phyloP scores from a whole-genome alignment of 2,329 filamentous ascomycete species.

The Colletotrichum destructivum region DNA sequence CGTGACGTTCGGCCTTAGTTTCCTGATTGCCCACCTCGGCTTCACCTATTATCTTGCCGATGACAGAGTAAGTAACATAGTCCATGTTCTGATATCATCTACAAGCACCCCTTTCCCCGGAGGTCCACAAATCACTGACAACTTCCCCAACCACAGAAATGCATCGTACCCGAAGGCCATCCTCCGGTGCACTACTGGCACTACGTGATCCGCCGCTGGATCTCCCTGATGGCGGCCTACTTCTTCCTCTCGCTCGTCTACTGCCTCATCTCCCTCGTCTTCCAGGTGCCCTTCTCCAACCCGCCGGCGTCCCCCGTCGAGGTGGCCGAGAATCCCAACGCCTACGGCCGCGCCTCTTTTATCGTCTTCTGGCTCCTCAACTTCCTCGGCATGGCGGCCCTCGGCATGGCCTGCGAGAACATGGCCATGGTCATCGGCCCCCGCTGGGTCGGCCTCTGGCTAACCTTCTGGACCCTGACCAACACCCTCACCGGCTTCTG shows the following conservation, averaged over 20 bases:
- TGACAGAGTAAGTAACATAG: slow-evolving; percentile 6
- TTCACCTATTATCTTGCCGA: slow-evolving; percentile 35
- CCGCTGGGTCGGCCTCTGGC: slow-evolving; percentile 32
- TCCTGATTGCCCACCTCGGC: slow-evolving; percentile 24
- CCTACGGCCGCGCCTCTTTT: slow-evolving; percentile 24
- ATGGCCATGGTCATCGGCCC: slow-evolving; percentile 32
- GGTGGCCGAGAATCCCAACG: slow-evolving; percentile 23
- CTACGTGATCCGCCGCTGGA: slow-evolving; percentile 30
- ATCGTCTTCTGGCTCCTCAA: slow-evolving; percentile 33
- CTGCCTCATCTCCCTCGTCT: slow-evolving; percentile 23
- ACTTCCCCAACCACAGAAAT: slow-evolving; percentile 12
- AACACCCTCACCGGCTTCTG: slow-evolving; percentile 32
- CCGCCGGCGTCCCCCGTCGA: slow-evolving; percentile 25
- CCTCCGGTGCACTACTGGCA: slow-evolving; percentile 37
- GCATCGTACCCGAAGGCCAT: slow-evolving; percentile 28
- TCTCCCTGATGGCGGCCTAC: slow-evolving; percentile 27
- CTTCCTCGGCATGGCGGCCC: slow-evolving; percentile 31
- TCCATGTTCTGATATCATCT: too few species aligned
- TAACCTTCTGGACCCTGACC: slow-evolving; percentile 30
- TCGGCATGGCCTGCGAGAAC: slow-evolving; percentile 35
- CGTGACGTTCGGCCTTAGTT: slow-evolving; percentile 27
- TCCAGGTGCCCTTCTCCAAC: slow-evolving; percentile 30
- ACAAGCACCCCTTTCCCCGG: not conserved
- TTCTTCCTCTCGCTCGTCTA: slow-evolving; percentile 26
- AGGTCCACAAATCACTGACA: not conserved